Evolutionary conservation across 495 filamentous ascomycete species (phyloP).

Genomic region (Trypethelium eluteriae): DNA sequence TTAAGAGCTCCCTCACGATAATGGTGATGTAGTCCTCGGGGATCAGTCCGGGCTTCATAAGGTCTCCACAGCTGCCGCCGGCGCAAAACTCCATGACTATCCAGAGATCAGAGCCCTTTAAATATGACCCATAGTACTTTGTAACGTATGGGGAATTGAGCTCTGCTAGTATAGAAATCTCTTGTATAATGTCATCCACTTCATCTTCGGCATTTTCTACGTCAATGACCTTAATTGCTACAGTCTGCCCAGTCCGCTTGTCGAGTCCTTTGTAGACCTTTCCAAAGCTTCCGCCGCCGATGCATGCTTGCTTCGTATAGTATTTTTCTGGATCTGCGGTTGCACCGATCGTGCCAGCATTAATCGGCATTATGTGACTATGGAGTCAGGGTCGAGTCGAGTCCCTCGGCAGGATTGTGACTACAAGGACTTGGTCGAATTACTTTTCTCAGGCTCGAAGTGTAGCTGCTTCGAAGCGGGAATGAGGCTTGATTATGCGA

Average conservation of each 20-base stretch:
- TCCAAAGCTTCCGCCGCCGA: slow-evolving; percentile 80
- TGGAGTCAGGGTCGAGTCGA: too few species aligned
- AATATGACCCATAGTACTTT: slow-evolving; percentile 90
- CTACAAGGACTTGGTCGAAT: too few species aligned
- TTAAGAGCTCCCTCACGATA: slow-evolving; percentile 82
- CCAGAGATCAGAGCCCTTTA: slow-evolving; percentile 93
- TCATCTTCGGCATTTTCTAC: slow-evolving; percentile 97
- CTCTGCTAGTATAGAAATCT: slow-evolving; percentile 91
- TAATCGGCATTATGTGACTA: slow-evolving; percentile 12
- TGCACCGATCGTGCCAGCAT: slow-evolving; percentile 24
- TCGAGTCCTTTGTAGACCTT: slow-evolving; percentile 94
- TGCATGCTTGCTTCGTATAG: slow-evolving; percentile 30
- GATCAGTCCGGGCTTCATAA: slow-evolving; percentile 89
- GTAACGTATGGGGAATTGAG: slow-evolving; percentile 90
- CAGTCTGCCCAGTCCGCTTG: slow-evolving; percentile 72
- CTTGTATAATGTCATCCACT: slow-evolving; percentile 94
- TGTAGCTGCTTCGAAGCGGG: too few species aligned
- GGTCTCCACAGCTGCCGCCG: slow-evolving; percentile 84
- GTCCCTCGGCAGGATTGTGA: too few species aligned
- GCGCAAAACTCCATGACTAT: slow-evolving; percentile 98
- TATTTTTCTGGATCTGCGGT: slow-evolving; percentile 26
- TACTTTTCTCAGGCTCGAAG: too few species aligned
- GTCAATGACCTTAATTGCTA: slow-evolving; percentile 95
- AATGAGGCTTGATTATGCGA: too few species aligned
- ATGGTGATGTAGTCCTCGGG: slow-evolving; percentile 89